Percentiles rank a stretch among this genome's conserved stretches.
These are phyloP conservation scores for Claviceps arundinis DNA, from an alignment of 2,329 filamentous ascomycete species.

Conservation along the genomic window DNA sequence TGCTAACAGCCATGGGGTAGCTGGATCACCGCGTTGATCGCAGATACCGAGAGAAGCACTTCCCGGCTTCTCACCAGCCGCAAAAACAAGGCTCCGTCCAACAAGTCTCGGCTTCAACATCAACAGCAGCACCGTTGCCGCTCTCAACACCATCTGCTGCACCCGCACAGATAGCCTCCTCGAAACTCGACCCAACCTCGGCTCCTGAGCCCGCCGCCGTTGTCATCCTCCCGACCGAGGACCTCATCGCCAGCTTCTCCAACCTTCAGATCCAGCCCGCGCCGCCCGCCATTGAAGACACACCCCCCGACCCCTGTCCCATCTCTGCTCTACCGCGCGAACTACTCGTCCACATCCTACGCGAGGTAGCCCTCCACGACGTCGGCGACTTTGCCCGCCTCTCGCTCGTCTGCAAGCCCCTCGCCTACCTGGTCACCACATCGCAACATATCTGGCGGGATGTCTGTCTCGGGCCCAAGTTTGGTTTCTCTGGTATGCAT, in stretches of 20 bases:
- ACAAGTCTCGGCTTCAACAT: slow-evolving; percentile 10
- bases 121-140: not conserved
- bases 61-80: slow-evolving; percentile 37
- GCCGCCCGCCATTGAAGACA: slow-evolving; percentile 57
- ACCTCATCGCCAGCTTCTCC: slow-evolving; percentile 68
- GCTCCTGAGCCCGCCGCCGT: slow-evolving; percentile 7
- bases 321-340: slow-evolving; percentile 70
- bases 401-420: slow-evolving; percentile 69
- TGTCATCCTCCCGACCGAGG: slow-evolving; percentile 41
- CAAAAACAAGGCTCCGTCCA: slow-evolving; percentile 30
- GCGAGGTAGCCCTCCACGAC: slow-evolving; percentile 58
- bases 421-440: slow-evolving; percentile 72
- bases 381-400: slow-evolving; percentile 64
- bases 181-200: not conserved
- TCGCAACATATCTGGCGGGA: slow-evolving; percentile 81
- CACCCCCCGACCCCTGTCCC: slow-evolving; percentile 63
- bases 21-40: slow-evolving; percentile 77
- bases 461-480: slow-evolving; percentile 54
- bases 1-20: slow-evolving; percentile 25
- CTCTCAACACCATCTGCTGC: not conserved
- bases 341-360: slow-evolving; percentile 67
- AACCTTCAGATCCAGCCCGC: slow-evolving; percentile 52
- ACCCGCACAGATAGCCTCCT: not conserved
- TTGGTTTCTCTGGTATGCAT: slow-evolving; percentile 74
- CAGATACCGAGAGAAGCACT: slow-evolving; percentile 83